Conservation (phyloP, 345 rosid species). For the Balakata baccata region DNA sequence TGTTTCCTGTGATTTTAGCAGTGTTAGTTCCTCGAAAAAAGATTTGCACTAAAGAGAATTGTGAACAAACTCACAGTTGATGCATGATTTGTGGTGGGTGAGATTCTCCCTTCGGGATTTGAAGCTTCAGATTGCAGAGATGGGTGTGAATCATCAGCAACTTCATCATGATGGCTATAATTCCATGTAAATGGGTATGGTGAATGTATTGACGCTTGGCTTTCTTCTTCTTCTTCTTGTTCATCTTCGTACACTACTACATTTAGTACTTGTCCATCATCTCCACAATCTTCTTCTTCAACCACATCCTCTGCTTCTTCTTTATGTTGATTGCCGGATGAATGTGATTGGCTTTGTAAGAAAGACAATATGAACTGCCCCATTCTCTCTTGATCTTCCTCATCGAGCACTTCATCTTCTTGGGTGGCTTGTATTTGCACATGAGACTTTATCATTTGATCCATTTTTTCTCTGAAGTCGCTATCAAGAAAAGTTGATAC, state of each 20-base stretch:
- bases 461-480: constrained; percentile 68
- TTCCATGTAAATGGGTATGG: constrained; percentile 44
- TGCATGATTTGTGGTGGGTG: constrained; percentile 30
- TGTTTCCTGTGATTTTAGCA: constrained; percentile 46
- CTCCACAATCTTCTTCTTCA: neutral
- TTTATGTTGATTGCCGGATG: constrained; percentile 7
- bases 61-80: constrained; percentile 49
- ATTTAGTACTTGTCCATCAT: constrained; percentile 21
- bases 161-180: constrained; percentile 42
- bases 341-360: constrained; percentile 23
- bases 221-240: constrained; percentile 13
- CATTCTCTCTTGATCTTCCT: constrained; percentile 32
- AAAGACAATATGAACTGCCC: constrained; percentile 30
- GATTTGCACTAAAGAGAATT: neutral
- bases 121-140: constrained; percentile 27
- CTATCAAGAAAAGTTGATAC: constrained; percentile 69
- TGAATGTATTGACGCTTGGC: constrained; percentile 36
- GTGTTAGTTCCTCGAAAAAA: neutral
- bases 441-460: constrained; percentile 54
- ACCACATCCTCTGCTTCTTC: constrained; percentile 2
- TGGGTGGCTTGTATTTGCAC: constrained; percentile 36
- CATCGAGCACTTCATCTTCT: constrained; percentile 26
- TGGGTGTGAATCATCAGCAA: constrained; percentile 28
- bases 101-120: constrained; percentile 22
- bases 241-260: constrained; percentile 15